Conservation (phyloP, 2,329 filamentous ascomycete species). For the Claviceps pusilla region DNA sequence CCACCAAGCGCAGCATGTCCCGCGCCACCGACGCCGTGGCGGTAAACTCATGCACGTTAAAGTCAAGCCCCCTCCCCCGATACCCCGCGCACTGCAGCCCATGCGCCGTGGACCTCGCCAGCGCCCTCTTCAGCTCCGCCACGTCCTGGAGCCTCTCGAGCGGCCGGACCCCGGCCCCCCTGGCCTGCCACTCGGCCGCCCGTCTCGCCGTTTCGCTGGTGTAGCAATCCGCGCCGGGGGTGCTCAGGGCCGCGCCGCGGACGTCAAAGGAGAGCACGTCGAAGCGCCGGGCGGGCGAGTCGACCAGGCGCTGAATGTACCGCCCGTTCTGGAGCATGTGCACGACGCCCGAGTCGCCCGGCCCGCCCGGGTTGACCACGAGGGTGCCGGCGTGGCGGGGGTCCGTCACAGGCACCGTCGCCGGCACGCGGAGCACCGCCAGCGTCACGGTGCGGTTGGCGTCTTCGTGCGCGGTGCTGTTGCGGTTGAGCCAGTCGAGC, state of each 20-base stretch:
- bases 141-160: constrained; percentile 4
- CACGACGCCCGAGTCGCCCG: constrained; percentile 21
- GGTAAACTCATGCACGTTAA: constrained; percentile 13
- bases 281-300: constrained; percentile 14
- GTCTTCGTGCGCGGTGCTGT: constrained; percentile 4
- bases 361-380: constrained; percentile 25
- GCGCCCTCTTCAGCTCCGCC: constrained; percentile 1
- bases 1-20: constrained; percentile 3
- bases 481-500: constrained; percentile 21
- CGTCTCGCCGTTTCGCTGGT: constrained; percentile 12
- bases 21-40: constrained; percentile 4
- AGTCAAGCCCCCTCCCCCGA: constrained; percentile 4
- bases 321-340: constrained; percentile 12
- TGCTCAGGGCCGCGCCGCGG: constrained; percentile 15
- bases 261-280: constrained; percentile 26
- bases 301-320: constrained; percentile 16
- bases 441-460: constrained; percentile 14
- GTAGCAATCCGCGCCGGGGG: constrained; percentile 4
- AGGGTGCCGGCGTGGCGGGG: constrained; percentile 21
- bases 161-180: constrained; percentile 12
- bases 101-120: constrained; percentile 8
- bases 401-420: constrained; percentile 20
- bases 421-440: constrained; percentile 24
- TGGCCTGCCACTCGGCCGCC: constrained; percentile 14
- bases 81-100: constrained; percentile 13